Evolutionary conservation across 306 rosid species (phyloP), one percentile per base, ranked within the genome.

Genomic region (Pterocarpus santalinus): DNA sequence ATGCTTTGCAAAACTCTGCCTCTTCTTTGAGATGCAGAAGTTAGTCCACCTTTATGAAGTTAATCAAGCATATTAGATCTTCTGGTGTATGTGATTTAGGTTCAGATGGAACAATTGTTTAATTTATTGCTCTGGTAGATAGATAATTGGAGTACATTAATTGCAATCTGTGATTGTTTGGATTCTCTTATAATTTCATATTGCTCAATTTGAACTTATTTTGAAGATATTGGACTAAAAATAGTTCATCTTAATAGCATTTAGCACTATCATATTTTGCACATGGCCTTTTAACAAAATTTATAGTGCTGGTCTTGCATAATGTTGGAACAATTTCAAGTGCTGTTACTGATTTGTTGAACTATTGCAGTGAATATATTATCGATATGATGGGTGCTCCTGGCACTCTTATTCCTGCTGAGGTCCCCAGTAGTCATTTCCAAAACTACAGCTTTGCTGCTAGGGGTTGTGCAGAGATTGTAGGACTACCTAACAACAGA

Each of bases 301-400:
- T 67, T 72, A 63, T 43, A 35, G 76, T 70, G 47, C 58, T 36
- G 39, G 14, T 83, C 73, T 85, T 69, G 82, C 36, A 39, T 11
- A 72, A 72, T 53, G 28, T 47, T 52, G 53, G 44, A 69, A 82
- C 53, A 56, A 58, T 83, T 80, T 65, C 47, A 76, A 52, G 47
- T 65, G 71, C 74, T 72, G n/a, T 71, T 73, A 78, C 78, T 82
- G 65, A 76, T 86, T 84, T 84, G 38, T 83, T 84, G 39, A 69
- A 33, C 65, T 73, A 75, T 65, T 91, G 94, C 94, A 96, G 99
- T 87, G 99, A 96, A 87, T 95, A 91, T 85, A 95, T 95, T 60
- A 87, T 95, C 75, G 99, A 95, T 87, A 86, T 95, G 85, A 95
- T 95, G 99, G 99, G 99, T 81, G 98, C 99, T 79, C 99, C 99